Evolutionary conservation across 352 stramenopile species (phyloP), one percentile per base, ranked within the genome.

Genomic region (Globisporangium polare): DNA sequence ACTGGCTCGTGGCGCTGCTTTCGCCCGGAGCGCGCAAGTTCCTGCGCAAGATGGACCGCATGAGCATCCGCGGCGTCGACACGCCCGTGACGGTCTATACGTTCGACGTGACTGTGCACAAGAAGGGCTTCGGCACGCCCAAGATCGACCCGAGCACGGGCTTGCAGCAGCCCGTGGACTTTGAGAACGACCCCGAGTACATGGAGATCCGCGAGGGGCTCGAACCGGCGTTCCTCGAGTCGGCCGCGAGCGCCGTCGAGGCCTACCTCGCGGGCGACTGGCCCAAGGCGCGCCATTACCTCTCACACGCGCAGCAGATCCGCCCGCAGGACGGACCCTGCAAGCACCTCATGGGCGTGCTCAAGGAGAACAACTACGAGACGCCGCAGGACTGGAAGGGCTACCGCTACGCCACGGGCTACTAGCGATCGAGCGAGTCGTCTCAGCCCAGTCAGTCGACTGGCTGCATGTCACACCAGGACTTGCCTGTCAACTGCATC

Each of bases 321-420:
- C 81, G 83, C 22, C 81, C 83, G 2, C 72, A 76, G n/a, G 93
- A 98, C 72, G 94, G 94, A 1, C 91, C 95, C 3, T 96, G 79
- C 68, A 90, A 94, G 66, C 78, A 88, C 43, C 77, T 99, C 24
- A 96, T 98, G 71, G 69, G 60, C 24, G 97, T 90, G 58, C 96
- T 99, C 58, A 83, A 96, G 65, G 73, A 83, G 8, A 67, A 75
- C 59, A 86, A 94, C 60, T 92, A 87, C 26, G 75, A 88, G 50
- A 84, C 94, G n/a, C 94, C 94, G n/a, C 42, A 70, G 20, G 82
- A 96, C 67, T 98, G 95, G 95, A 87, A 92, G 51, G 92, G 89
- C 61, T 97, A 97, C 60, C 87, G 89, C 58, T 88, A 84, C 68
- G 75, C 98, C n/a, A 72, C 71, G n/a, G 83, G 83, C 2, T 93